These are phyloP conservation scores for Polyporus arcularius DNA, from an alignment of 768 basidiomycete genomes.

Conservation along the genomic window DNA sequence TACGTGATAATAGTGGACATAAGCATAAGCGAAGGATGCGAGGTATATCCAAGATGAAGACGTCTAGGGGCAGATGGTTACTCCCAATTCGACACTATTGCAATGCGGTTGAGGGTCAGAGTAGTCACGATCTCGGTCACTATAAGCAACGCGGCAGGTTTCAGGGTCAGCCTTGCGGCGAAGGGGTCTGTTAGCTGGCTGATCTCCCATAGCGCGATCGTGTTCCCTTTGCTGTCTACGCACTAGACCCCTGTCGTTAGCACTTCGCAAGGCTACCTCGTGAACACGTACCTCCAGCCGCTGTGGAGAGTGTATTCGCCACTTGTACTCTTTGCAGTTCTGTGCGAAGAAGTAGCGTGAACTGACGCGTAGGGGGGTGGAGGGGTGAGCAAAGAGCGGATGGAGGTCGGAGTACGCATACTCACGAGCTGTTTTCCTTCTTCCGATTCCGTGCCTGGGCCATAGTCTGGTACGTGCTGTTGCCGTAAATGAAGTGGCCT, in stretches of 20 bases:
- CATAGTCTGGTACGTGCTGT: constrained; percentile 60
- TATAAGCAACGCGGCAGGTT: constrained; percentile 55
- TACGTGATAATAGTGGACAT: constrained; percentile 22
- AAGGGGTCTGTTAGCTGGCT: constrained; percentile 56
- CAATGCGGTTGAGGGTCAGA: constrained; percentile 72
- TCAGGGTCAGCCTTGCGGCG: constrained; percentile 62
- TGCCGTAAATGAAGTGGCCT: constrained; percentile 72
- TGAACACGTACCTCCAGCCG: constrained; percentile 66
- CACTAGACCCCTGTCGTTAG: constrained; percentile 45
- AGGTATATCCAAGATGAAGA: neutral
- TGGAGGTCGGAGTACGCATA: constrained; percentile 12
- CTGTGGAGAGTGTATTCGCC: constrained; percentile 58
- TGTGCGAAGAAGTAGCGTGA: constrained; percentile 76
- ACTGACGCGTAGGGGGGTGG: constrained; percentile 35
- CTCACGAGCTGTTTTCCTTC: constrained; percentile 64
- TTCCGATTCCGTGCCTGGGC: constrained; percentile 55
- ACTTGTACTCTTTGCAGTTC: constrained; percentile 72
- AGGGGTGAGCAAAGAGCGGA: neutral
- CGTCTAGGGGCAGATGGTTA: constrained; percentile 16
- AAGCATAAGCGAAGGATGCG: neutral
- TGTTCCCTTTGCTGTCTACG: constrained; percentile 55
- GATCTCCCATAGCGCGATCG: constrained; percentile 69
- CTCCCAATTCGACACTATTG: constrained; percentile 58
- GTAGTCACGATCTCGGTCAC: constrained; percentile 81
- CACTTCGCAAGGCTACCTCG: neutral